Percentiles rank a stretch among this genome's conserved stretches.
These are phyloP conservation scores for Stagonosporopsis chrysanthemi DNA, from an alignment of 2,329 filamentous ascomycete species.

Conservation along the genomic window DNA sequence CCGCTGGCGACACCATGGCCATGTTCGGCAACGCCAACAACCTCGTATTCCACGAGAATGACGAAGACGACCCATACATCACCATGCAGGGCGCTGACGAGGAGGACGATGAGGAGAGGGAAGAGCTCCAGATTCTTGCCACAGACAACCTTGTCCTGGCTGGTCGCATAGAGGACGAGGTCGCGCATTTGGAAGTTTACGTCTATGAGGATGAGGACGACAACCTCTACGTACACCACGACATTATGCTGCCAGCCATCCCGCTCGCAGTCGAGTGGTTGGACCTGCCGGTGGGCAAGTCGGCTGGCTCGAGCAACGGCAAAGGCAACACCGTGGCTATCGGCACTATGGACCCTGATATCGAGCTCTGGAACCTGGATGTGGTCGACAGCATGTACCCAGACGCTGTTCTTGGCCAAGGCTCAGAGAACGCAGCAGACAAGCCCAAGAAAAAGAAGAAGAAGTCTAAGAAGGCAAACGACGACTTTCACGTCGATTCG, in stretches of 20 bases:
- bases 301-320: slow-evolving; percentile 59
- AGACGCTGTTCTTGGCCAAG: slow-evolving; percentile 89
- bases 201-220: slow-evolving; percentile 95
- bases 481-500: slow-evolving; percentile 91
- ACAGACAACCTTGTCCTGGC: slow-evolving; percentile 93
- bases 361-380: slow-evolving; percentile 98
- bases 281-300: slow-evolving; percentile 84
- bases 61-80: slow-evolving; percentile 96
- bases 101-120: slow-evolving; percentile 86
- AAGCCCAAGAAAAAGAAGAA: slow-evolving; percentile 86
- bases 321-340: slow-evolving; percentile 92
- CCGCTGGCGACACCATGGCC: slow-evolving; percentile 76
- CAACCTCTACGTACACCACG: slow-evolving; percentile 98
- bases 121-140: slow-evolving; percentile 90
- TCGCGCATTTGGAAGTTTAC: slow-evolving; percentile 95
- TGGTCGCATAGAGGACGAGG: slow-evolving; percentile 94
- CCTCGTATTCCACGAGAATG: slow-evolving; percentile 90
- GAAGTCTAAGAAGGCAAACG: slow-evolving; percentile 87
- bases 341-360: slow-evolving; percentile 97
- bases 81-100: slow-evolving; percentile 75
- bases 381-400: slow-evolving; percentile 98
- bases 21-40: slow-evolving; percentile 98
- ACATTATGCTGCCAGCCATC: slow-evolving; percentile 98
- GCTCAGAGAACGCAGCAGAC: slow-evolving; percentile 55
- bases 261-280: slow-evolving; percentile 96